Evolutionary conservation across 495 filamentous ascomycete genomes (phyloP).

Genomic region (Chaetomium tenue): DNA sequence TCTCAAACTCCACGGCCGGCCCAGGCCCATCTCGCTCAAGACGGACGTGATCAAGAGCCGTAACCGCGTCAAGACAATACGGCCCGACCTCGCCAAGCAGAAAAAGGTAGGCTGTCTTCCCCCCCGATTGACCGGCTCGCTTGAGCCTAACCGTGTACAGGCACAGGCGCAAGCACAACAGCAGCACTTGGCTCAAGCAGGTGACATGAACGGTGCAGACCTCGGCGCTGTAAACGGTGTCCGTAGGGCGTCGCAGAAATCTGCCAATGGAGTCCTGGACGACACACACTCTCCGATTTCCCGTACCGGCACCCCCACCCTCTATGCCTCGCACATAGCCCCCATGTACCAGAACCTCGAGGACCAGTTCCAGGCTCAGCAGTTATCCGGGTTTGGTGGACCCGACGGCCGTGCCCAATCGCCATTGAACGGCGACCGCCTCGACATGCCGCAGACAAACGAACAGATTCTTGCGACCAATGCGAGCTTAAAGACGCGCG

Average conservation of each 20-base stretch:
- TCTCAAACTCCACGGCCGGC: slow-evolving; percentile 90
- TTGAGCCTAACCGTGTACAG: slow-evolving; percentile 1
- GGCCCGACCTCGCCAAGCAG: slow-evolving; percentile 71
- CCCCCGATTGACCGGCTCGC: slow-evolving; percentile 5
- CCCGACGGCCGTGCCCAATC: slow-evolving; percentile 62
- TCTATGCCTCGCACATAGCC: slow-evolving; percentile 60
- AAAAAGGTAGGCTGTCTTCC: slow-evolving; percentile 65
- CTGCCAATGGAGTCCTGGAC: slow-evolving; percentile 69
- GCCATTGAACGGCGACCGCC: slow-evolving; percentile 68
- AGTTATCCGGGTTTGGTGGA: slow-evolving; percentile 45
- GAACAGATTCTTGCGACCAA: slow-evolving; percentile 76
- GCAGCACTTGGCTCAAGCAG: slow-evolving; percentile 52
- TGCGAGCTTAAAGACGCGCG: slow-evolving; percentile 80
- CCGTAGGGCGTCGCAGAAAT: slow-evolving; percentile 69
- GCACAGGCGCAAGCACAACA: slow-evolving; percentile 27
- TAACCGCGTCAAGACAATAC: slow-evolving; percentile 90
- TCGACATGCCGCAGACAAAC: slow-evolving; percentile 74
- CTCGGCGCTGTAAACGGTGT: slow-evolving; percentile 40
- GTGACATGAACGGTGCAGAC: slow-evolving; percentile 59
- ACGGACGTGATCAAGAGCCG: slow-evolving; percentile 99
- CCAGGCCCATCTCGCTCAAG: slow-evolving; percentile 93
- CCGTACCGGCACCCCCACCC: slow-evolving; percentile 76
- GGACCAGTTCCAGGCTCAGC: slow-evolving; percentile 56
- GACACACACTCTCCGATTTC: slow-evolving; percentile 83
- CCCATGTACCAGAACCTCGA: slow-evolving; percentile 68